A percentile compares a stretch with the other conserved stretches of the same genome.
Conservation (phyloP, 2,329 filamentous ascomycete genomes). For the Cladosporium phlei region DNA sequence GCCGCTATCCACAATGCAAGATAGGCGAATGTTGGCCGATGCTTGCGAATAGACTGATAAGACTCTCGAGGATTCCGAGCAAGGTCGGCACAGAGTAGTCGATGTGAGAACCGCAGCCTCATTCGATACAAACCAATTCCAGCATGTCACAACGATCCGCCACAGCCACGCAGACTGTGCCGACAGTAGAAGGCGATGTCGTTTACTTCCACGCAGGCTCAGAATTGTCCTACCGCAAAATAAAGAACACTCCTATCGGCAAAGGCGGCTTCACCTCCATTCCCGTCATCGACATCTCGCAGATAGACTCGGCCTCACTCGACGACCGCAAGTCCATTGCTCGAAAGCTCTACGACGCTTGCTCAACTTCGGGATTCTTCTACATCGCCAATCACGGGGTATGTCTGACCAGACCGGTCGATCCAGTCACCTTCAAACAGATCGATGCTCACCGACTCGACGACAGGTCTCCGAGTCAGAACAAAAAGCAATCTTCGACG, state of each 20-base stretch:
- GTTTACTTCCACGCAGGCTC: conserved; percentile 17
- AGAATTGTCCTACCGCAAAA: conserved; percentile 11
- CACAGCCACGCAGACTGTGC: neutral
- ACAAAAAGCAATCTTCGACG: conserved; percentile 28
- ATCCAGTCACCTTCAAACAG: neutral
- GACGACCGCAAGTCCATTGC: neutral
- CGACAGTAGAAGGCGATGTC: neutral
- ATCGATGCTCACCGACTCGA: neutral
- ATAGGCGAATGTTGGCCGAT: neutral
- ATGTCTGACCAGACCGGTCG: neutral
- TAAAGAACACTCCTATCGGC: conserved; percentile 1
- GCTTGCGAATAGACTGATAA: neutral
- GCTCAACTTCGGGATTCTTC: conserved; percentile 64
- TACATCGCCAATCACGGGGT: conserved; percentile 73
- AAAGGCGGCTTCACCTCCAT: conserved; percentile 17
- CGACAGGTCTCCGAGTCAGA: conserved; percentile 27
- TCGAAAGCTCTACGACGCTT: neutral
- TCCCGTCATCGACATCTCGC: conserved; percentile 17
- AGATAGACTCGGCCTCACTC: conserved; percentile 1
- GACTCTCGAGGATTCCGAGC: neutral
- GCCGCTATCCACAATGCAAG: neutral
- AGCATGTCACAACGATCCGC: neutral
- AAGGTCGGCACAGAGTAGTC: neutral
- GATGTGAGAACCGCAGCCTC: neutral
- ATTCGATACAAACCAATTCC: no score